phyloP scores from a whole-genome alignment of 2,329 filamentous ascomycete genomes.

The Sporothrix dimorphospora region DNA sequence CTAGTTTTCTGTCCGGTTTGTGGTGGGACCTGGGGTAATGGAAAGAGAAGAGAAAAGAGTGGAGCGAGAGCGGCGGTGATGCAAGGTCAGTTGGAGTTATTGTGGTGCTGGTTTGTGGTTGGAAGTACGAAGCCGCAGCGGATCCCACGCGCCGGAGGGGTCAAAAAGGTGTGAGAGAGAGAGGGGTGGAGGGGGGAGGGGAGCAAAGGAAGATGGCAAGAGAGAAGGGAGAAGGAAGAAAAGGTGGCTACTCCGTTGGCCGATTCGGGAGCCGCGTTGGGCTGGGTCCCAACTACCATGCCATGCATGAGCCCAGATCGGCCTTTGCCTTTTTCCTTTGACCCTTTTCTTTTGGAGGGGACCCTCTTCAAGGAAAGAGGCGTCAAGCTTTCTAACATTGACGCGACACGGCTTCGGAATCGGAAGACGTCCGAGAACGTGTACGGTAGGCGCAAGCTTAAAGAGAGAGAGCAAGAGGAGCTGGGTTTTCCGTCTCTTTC shows the following conservation, averaged over 20 bases:
- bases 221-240: not conserved
- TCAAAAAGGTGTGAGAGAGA: not conserved
- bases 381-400: not conserved
- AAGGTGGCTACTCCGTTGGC: not conserved
- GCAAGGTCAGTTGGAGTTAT: not conserved
- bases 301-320: not conserved
- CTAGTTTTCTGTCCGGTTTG: not conserved
- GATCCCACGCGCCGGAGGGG: not conserved
- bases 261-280: constrained; percentile 1
- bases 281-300: constrained; percentile 3
- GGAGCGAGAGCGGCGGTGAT: not conserved
- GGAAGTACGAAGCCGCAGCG: not conserved
- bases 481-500: too few relatives aligned
- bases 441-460: not conserved
- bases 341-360: not conserved
- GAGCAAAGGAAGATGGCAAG: constrained; percentile 3
- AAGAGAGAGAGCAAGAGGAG: not conserved
- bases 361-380: not conserved
- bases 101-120: not conserved
- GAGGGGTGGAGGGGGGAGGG: not conserved
- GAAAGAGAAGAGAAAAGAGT: constrained; percentile 2
- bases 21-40: constrained; percentile 25
- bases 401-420: constrained; percentile 12
- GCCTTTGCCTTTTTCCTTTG: not conserved
- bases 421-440: not conserved